Conservation (phyloP, 2,329 filamentous ascomycete species). For the Paraconiothyrium brasiliense region DNA sequence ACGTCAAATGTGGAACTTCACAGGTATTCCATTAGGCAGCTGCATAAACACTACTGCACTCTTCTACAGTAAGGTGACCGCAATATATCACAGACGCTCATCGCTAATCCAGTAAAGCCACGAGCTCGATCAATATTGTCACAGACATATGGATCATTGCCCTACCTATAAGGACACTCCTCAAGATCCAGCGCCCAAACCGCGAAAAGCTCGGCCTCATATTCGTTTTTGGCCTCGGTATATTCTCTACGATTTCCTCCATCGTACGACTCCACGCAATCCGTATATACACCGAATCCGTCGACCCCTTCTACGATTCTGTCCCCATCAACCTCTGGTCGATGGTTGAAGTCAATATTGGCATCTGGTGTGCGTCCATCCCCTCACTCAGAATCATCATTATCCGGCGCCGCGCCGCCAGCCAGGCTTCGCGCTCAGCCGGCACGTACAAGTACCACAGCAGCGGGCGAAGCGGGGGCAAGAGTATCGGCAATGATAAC, state of each 20-base stretch:
- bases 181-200: constrained; percentile 79
- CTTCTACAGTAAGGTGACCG: constrained; percentile 41
- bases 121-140: constrained; percentile 82
- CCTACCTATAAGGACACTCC: constrained; percentile 84
- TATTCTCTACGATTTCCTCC: constrained; percentile 91
- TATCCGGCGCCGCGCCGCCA: constrained; percentile 21
- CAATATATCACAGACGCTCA: neutral
- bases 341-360: constrained; percentile 87
- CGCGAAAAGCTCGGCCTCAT: constrained; percentile 88
- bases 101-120: constrained; percentile 18
- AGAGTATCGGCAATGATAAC: constrained; percentile 7
- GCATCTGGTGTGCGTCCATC: constrained; percentile 87
- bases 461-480: constrained; percentile 28
- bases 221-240: constrained; percentile 81
- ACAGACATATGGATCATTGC: constrained; percentile 87
- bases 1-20: constrained; percentile 46
- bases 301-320: constrained; percentile 72
- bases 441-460: constrained; percentile 35
- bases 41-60: constrained; percentile 47
- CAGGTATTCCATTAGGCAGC: constrained; percentile 31
- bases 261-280: constrained; percentile 63
- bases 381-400: constrained; percentile 83
- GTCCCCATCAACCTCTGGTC: constrained; percentile 93
- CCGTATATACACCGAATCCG: constrained; percentile 50
- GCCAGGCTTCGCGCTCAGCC: constrained; percentile 13